These are phyloP conservation scores for Datisca glomerata DNA, from an alignment of 306 rosid species.

Conservation along the genomic window DNA sequence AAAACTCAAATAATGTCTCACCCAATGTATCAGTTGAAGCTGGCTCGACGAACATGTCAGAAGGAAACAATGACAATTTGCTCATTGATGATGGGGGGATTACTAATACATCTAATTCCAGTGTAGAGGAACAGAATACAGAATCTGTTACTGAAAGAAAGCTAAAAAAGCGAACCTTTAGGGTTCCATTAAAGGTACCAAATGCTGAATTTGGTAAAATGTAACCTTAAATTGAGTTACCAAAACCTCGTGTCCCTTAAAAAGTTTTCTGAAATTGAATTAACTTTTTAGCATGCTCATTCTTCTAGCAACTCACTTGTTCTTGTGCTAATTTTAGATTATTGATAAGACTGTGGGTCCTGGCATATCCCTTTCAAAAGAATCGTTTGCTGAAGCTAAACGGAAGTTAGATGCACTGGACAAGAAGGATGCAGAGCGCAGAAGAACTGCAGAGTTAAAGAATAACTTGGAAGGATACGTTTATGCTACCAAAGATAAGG, in stretches of 20 bases:
- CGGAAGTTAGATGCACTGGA: slow-evolving; percentile 63
- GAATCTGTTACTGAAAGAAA: slow-evolving; percentile 58
- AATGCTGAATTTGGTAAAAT: slow-evolving; percentile 4
- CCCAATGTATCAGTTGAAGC: slow-evolving; percentile 43
- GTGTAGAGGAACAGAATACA: slow-evolving; percentile 38
- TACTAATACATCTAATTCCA: slow-evolving; percentile 28
- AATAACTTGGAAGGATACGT: slow-evolving; percentile 91
- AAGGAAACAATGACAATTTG: slow-evolving; percentile 38
- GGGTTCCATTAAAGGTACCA: slow-evolving; percentile 74
- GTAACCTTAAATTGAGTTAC: neutral
- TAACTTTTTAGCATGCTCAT: slow-evolving; percentile 3
- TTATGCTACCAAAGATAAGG: slow-evolving; percentile 90
- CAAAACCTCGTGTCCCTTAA: neutral
- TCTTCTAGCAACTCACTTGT: slow-evolving; percentile 7
- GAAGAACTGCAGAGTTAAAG: slow-evolving; percentile 84
- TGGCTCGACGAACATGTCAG: slow-evolving; percentile 44
- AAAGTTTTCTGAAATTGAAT: slow-evolving; percentile 2
- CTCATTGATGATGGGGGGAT: slow-evolving; percentile 40
- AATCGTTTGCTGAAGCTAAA: slow-evolving; percentile 66
- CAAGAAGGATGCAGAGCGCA: slow-evolving; percentile 80
- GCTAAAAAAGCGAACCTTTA: slow-evolving; percentile 76
- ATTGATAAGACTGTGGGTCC: slow-evolving; percentile 60
- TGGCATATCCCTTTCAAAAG: slow-evolving; percentile 53
- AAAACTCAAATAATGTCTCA: slow-evolving; percentile 56
- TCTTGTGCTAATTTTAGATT: slow-evolving; percentile 32